Evolutionary conservation across 2,329 filamentous ascomycete species (phyloP).

Genomic region (Mycocentrospora acerina): DNA sequence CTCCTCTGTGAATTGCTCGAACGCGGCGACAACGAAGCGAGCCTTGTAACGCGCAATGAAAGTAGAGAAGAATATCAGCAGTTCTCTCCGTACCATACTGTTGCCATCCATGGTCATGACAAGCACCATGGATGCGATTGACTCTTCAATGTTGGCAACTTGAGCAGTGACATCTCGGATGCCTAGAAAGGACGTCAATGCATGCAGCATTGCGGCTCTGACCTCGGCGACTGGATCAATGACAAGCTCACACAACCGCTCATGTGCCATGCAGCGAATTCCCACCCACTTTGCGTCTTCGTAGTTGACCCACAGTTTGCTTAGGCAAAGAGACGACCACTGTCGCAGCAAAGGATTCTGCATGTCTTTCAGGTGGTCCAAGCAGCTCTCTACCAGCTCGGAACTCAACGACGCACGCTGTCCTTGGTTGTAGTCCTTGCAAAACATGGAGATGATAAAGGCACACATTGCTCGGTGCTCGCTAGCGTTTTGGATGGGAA

Average conservation of each 20-base stretch:
- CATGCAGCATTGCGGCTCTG: slow-evolving; percentile 87
- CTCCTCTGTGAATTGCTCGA: slow-evolving; percentile 86
- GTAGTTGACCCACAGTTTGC: slow-evolving; percentile 89
- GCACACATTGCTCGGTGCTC: slow-evolving; percentile 99
- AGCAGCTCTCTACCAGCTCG: slow-evolving; percentile 85
- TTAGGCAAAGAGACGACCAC: slow-evolving; percentile 94
- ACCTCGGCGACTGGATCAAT: slow-evolving; percentile 91
- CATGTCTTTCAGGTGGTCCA: slow-evolving; percentile 79
- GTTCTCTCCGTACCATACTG: slow-evolving; percentile 88
- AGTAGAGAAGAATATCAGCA: slow-evolving; percentile 89
- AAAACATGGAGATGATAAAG: slow-evolving; percentile 96
- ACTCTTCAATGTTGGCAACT: slow-evolving; percentile 87
- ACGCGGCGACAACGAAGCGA: slow-evolving; percentile 89
- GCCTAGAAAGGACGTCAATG: slow-evolving; percentile 89
- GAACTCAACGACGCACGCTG: slow-evolving; percentile 89
- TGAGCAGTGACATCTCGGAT: slow-evolving; percentile 92
- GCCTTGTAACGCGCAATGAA: slow-evolving; percentile 89
- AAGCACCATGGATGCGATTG: slow-evolving; percentile 82
- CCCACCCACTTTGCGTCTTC: slow-evolving; percentile 94
- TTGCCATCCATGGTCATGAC: slow-evolving; percentile 94
- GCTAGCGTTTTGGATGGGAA: slow-evolving; percentile 83
- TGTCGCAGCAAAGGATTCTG: slow-evolving; percentile 88
- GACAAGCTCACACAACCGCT: slow-evolving; percentile 75
- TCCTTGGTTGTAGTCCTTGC: slow-evolving; percentile 89
- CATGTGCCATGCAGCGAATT: slow-evolving; percentile 83